phyloP scores from a whole-genome alignment of 2,329 filamentous ascomycete genomes.

The Zarea fungicola region DNA sequence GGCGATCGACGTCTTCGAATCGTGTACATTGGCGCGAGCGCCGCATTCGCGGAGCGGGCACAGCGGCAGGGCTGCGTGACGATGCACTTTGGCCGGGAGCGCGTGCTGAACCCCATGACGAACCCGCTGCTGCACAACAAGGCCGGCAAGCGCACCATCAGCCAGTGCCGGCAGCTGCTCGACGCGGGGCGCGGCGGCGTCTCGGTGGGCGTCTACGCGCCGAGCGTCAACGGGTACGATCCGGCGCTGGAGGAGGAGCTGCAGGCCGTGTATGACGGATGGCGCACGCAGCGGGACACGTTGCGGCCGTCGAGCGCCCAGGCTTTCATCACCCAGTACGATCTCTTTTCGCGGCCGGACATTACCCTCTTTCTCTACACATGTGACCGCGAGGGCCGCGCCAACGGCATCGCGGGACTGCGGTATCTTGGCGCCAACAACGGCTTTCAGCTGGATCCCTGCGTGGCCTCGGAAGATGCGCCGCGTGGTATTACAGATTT shows the following conservation, averaged over 20 bases:
- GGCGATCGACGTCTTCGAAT: conserved; percentile 10
- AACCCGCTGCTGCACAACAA: conserved; percentile 17
- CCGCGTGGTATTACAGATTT: conserved; percentile 22
- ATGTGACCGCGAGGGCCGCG: conserved; percentile 10
- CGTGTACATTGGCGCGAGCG: conserved; percentile 19
- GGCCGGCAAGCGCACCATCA: conserved; percentile 19
- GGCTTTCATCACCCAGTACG: conserved; percentile 19
- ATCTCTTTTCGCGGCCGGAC: conserved; percentile 17
- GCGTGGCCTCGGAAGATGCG: conserved; percentile 20
- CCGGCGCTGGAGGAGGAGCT: conserved; percentile 15
- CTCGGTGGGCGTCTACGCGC: conserved; percentile 10
- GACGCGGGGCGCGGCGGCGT: conserved; percentile 16
- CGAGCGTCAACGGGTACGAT: conserved; percentile 12
- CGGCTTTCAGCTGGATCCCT: conserved; percentile 20
- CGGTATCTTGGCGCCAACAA: conserved; percentile 17
- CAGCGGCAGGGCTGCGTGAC: conserved; percentile 14
- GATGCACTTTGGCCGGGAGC: conserved; percentile 18
- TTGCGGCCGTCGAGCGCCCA: conserved; percentile 12
- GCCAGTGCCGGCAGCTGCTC: conserved; percentile 19
- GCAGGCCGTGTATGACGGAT: conserved; percentile 17
- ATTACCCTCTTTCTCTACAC: conserved; percentile 17
- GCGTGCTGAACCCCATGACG: conserved; percentile 17
- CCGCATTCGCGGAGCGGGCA: conserved; percentile 15
- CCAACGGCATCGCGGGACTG: conserved; percentile 18
- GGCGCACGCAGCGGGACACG: conserved; percentile 15